Conservation (phyloP, 371 early-diverging fungal genomes). For the Batkoa obscura region DNA sequence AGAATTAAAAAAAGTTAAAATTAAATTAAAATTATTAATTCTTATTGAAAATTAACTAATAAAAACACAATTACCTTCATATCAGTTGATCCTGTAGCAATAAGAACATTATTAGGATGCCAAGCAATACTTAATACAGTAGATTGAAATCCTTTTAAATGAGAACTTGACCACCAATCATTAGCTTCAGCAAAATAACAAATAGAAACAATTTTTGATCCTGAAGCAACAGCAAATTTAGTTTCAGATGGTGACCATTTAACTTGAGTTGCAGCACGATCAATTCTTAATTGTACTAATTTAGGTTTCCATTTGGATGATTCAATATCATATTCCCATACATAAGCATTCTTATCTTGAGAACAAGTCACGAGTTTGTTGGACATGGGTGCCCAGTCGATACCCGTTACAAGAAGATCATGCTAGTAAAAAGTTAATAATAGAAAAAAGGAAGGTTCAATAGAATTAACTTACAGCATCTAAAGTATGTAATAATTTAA, state of each 20-base stretch:
- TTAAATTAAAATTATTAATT: constrained; percentile 1
- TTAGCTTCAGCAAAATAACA: constrained; percentile 92
- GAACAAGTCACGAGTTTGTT: constrained; percentile 92
- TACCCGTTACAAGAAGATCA: constrained; percentile 83
- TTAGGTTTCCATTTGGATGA: constrained; percentile 71
- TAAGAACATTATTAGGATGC: constrained; percentile 90
- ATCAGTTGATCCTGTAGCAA: constrained; percentile 89
- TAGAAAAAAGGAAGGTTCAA: neutral
- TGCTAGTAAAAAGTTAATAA: constrained; percentile 36
- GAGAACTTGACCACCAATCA: constrained; percentile 93
- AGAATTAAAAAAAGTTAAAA: neutral
- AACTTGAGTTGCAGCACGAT: constrained; percentile 89
- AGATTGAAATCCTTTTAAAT: constrained; percentile 76
- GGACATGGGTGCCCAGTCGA: constrained; percentile 91
- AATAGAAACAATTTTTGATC: constrained; percentile 72
- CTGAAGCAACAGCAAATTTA: constrained; percentile 95
- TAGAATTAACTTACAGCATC: constrained; percentile 31
- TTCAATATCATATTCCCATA: constrained; percentile 64
- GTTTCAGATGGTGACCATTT: constrained; percentile 91
- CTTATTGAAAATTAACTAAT: neutral
- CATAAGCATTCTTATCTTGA: constrained; percentile 96
- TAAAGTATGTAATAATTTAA: constrained; percentile 46
- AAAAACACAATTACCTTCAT: constrained; percentile 38
- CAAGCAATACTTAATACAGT: constrained; percentile 83
- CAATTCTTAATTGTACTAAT: constrained; percentile 81